Percentiles rank a stretch among this genome's conserved stretches.
phyloP scores from a whole-genome alignment of 768 basidiomycete species.

The Auriculariales sp. region DNA sequence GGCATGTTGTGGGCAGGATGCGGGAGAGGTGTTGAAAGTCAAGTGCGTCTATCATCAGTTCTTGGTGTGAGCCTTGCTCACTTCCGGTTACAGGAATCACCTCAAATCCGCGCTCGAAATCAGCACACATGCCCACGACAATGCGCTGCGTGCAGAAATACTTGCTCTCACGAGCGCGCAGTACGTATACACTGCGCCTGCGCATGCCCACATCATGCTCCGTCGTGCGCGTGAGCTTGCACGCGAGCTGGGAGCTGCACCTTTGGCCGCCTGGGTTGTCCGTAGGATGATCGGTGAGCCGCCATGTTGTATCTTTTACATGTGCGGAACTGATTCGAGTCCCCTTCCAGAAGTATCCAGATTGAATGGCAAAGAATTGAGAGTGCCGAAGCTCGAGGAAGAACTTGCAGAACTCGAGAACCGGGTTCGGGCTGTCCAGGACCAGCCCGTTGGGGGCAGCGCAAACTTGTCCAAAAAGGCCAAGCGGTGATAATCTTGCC shows the following conservation, averaged over 20 bases:
- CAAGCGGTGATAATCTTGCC: too few relatives aligned
- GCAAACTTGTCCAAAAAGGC: too few relatives aligned
- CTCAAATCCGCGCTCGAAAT: constrained; percentile 46
- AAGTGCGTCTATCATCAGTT: constrained; percentile 31
- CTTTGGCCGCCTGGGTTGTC: constrained; percentile 8
- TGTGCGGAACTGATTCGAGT: too few relatives aligned
- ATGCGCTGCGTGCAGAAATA: constrained; percentile 56
- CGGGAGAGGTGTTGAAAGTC: constrained; percentile 40
- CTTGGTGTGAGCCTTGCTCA: constrained; percentile 7
- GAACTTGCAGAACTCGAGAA: too few relatives aligned
- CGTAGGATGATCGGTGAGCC: too few relatives aligned
- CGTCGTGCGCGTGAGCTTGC: constrained; percentile 55
- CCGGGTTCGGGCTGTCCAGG: too few relatives aligned
- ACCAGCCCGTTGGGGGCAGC: too few relatives aligned
- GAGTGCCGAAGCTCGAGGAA: too few relatives aligned
- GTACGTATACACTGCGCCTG: constrained; percentile 53
- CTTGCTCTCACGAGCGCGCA: constrained; percentile 55
- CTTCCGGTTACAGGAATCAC: constrained; percentile 29
- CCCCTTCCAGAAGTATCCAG: too few relatives aligned
- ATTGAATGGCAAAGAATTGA: too few relatives aligned
- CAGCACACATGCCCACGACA: constrained; percentile 46
- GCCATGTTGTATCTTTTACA: too few relatives aligned
- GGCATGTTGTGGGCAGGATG: constrained; percentile 30
- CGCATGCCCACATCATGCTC: constrained; percentile 55
- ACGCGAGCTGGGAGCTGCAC: constrained; percentile 42